Base-by-base conservation (phyloP, 2,329 filamentous ascomycete species). In the Ophiocordyceps camponoti-floridani region DNA sequence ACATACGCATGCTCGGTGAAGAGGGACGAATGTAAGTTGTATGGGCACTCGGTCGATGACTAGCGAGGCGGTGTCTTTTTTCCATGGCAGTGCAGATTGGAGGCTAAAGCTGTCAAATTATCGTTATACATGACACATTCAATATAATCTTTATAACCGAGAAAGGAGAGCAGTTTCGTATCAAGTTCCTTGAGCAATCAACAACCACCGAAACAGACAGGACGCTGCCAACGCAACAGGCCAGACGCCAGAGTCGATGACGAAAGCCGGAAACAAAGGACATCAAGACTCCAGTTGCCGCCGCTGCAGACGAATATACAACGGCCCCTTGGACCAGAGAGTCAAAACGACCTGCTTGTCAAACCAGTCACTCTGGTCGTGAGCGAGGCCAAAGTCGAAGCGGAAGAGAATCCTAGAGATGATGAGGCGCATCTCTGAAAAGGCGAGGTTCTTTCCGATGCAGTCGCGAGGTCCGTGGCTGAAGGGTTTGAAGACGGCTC, bases 361-460 rank as follows among this genome's bases (percentile, higher is more conserved):
- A n/a, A 44, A 40, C 45, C 45, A 47, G 6, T 14, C 9, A 7
- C 42, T 16, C 23, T 47, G 45, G 3, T 23, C 16, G n/a, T 16
- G 35, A 6, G 31, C 31, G 9, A 44, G 31, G 40, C 58, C 52
- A 41, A 70, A 48, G 41, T 72, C 67, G 46, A 72, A 72, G 18
- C 63, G 60, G 45, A 56, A 69, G 2, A 72, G 48, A 6, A 73
- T 44, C 9, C 62, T 60, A 1, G 65, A 59, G 1, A 70, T 47
- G 10, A 70, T 63, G 4, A 71, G 48, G 1, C 68, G 62, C 62
- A 72, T 65, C 50, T 73, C 68, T 4, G 60, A 60, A 41, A 66
- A 66, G 1, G 69, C 69, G 4, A 56, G 47, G 30, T 64, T 67
- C 44, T 59, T 57, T 1, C 65, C 65, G 28, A 68, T 53, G 44